Conservation (phyloP, 148 eudicot species). For the Tetragonia tetragonoides region DNA sequence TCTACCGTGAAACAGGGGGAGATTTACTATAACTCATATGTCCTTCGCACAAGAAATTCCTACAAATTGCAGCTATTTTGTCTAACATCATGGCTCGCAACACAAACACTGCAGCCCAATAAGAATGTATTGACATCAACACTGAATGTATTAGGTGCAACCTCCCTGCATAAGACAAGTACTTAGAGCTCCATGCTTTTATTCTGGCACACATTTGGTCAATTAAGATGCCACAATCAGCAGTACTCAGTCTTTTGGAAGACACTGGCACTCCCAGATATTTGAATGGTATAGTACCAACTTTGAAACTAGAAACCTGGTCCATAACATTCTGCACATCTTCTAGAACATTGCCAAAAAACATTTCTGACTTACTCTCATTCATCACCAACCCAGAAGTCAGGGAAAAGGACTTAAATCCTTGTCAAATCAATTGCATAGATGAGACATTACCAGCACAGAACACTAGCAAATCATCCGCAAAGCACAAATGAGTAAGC, state of each 20-base stretch:
- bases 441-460: no score
- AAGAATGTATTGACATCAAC: neutral
- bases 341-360: neutral
- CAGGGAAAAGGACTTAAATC: no score
- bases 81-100: neutral
- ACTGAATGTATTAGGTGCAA: neutral
- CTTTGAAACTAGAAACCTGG: neutral
- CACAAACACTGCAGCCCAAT: neutral
- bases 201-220: neutral
- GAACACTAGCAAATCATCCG: no score
- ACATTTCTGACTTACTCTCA: neutral
- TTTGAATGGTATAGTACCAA: neutral
- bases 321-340: neutral
- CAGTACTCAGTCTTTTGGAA: neutral
- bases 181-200: neutral
- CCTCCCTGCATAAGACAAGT: neutral
- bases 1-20: neutral
- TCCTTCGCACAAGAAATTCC: neutral
- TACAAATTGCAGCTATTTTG: neutral
- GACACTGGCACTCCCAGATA: neutral
- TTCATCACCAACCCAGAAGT: no score
- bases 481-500: neutral
- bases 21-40: no score
- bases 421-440: no score
- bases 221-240: neutral